These are phyloP conservation scores for Wickerhamiella azyma DNA, from an alignment of 805 yeast genomes.

Conservation along the genomic window DNA sequence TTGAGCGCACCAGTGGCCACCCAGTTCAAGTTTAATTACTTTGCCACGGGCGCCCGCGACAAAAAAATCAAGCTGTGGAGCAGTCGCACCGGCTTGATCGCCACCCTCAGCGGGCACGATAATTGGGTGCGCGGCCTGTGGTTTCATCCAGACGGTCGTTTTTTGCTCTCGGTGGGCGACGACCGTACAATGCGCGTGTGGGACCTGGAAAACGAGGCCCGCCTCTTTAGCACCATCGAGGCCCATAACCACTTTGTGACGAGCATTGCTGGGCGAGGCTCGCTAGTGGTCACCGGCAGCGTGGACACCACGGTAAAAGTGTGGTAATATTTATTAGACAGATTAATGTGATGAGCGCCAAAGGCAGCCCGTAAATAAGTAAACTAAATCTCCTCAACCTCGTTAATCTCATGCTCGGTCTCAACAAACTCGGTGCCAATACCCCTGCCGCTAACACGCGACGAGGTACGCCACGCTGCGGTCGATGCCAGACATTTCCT, in stretches of 20 bases:
- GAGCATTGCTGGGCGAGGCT: constrained; percentile 32
- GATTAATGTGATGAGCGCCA: too few relatives aligned
- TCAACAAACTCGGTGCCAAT: not conserved
- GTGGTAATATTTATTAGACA: constrained; percentile 31
- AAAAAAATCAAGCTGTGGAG: constrained; percentile 63
- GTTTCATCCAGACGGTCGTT: constrained; percentile 65
- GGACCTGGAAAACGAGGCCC: constrained; percentile 42
- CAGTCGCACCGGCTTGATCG: constrained; percentile 44
- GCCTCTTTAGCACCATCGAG: constrained; percentile 37
- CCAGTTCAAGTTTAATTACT: constrained; percentile 34
- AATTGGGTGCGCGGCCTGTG: constrained; percentile 70
- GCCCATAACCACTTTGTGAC: constrained; percentile 70
- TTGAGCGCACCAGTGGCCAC: constrained; percentile 21
- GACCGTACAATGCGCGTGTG: constrained; percentile 65
- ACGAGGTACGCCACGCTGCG: too few relatives aligned
- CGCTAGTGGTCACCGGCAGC: constrained; percentile 48
- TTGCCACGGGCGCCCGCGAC: constrained; percentile 72
- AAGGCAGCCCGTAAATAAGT: too few relatives aligned
- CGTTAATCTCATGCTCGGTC: not conserved
- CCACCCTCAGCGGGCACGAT: constrained; percentile 56
- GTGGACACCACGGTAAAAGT: constrained; percentile 42
- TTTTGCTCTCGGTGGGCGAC: constrained; percentile 59
- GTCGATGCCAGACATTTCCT: too few relatives aligned
- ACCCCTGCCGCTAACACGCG: too few relatives aligned
- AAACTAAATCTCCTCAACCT: not conserved